Conservation (phyloP, 1,284 basidiomycete genomes). For the Cutaneotrichosporon mucoides region DNA sequence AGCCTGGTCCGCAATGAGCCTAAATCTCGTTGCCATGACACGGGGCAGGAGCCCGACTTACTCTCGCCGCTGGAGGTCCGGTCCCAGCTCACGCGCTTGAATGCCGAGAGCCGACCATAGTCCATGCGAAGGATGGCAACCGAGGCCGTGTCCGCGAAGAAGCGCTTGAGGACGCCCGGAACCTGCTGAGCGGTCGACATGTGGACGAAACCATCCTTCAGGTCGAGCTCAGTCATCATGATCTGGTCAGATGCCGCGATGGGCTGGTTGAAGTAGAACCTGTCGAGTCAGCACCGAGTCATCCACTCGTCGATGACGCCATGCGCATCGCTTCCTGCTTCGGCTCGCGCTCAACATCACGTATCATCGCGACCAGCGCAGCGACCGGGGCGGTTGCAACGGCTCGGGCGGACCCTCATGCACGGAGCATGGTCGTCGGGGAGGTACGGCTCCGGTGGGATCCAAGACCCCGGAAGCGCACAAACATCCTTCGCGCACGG, state of each 20-base stretch:
- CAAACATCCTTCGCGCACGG: no score
- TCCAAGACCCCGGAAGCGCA: no score
- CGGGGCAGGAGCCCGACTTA: no score
- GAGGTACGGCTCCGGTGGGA: no score
- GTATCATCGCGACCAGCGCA: no score
- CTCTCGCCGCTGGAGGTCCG: slow-evolving; percentile 29
- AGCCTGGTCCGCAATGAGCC: slow-evolving; percentile 6
- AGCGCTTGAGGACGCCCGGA: slow-evolving; percentile 55
- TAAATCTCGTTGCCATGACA: no score
- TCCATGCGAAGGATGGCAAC: slow-evolving; percentile 56
- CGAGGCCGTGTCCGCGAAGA: slow-evolving; percentile 52
- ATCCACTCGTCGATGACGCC: no score
- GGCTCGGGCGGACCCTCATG: no score
- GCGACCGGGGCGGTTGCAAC: no score
- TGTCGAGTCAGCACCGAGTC: background rate
- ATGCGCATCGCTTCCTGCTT: no score
- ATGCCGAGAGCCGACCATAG: slow-evolving; percentile 30
- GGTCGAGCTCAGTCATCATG: slow-evolving; percentile 36
- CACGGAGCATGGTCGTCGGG: no score
- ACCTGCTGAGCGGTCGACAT: slow-evolving; percentile 60
- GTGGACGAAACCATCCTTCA: slow-evolving; percentile 58
- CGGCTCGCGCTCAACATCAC: no score
- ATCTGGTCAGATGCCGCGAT: slow-evolving; percentile 32
- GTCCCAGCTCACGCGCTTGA: slow-evolving; percentile 39
- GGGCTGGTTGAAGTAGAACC: slow-evolving; percentile 25